These are phyloP conservation scores for Lentinus tigrinus DNA, from an alignment of 768 basidiomycete genomes.

Conservation along the genomic window DNA sequence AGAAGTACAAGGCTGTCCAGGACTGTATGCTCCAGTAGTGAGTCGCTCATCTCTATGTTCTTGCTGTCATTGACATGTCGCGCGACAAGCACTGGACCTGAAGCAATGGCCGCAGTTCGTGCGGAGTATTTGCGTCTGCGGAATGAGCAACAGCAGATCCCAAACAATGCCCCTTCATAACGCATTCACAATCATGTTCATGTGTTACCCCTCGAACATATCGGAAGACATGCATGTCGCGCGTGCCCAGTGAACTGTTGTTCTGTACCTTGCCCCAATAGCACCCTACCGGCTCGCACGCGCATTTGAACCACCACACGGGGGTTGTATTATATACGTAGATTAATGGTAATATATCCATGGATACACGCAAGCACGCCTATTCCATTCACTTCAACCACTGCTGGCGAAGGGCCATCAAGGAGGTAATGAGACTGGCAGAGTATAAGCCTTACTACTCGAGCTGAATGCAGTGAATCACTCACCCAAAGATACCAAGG, in stretches of 20 bases:
- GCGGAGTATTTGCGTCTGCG: constrained; percentile 73
- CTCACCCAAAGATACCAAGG: constrained; percentile 84
- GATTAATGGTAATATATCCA: constrained; percentile 1
- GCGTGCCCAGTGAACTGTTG: too few species aligned
- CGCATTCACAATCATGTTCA: background rate
- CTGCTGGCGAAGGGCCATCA: constrained; percentile 67
- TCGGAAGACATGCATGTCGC: too few species aligned
- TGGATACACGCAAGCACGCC: background rate
- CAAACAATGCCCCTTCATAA: constrained; percentile 8
- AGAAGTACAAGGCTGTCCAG: constrained; percentile 66
- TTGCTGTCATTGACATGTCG: background rate
- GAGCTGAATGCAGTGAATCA: constrained; percentile 6
- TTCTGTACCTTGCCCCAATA: too few species aligned
- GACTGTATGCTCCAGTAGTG: constrained; percentile 81
- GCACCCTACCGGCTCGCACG: too few species aligned
- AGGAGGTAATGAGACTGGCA: constrained; percentile 65
- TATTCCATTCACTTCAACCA: constrained; percentile 42
- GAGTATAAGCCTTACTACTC: constrained; percentile 4
- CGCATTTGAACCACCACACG: background rate
- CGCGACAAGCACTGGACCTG: constrained; percentile 59
- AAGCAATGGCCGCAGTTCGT: constrained; percentile 70
- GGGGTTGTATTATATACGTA: background rate
- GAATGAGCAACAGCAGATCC: constrained; percentile 32
- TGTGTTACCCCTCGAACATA: too few species aligned
- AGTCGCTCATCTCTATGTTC: constrained; percentile 27